These are phyloP conservation scores for Carallia brachiata DNA, from an alignment of 345 rosid genomes.

Conservation along the genomic window DNA sequence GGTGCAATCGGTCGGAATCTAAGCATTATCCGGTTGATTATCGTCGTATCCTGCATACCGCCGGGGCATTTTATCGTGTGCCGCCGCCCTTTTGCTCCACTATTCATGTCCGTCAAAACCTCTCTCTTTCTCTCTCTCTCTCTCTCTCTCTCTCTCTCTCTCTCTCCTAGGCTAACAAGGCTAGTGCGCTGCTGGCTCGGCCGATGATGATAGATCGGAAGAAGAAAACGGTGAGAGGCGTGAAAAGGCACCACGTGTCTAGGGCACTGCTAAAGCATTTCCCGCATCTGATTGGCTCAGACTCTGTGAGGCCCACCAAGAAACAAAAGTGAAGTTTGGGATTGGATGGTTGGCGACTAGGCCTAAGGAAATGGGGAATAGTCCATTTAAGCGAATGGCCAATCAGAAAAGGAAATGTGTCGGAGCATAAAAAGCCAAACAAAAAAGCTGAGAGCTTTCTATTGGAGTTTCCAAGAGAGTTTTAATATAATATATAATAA, in stretches of 20 bases:
- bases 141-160: neutral
- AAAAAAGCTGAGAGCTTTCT: too few relatives aligned
- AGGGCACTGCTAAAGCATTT: slow-evolving; percentile 8
- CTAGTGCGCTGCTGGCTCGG: neutral
- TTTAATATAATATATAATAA: too few relatives aligned
- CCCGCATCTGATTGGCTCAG: slow-evolving; percentile 17
- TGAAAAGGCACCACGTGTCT: slow-evolving; percentile 19
- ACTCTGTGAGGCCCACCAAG: slow-evolving; percentile 12
- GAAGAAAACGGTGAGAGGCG: neutral
- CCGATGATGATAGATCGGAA: neutral
- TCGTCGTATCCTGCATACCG: slow-evolving; percentile 37
- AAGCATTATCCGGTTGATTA: slow-evolving; percentile 59
- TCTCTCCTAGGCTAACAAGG: neutral
- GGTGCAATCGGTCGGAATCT: slow-evolving; percentile 92
- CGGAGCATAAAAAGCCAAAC: too few relatives aligned
- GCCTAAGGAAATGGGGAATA: neutral
- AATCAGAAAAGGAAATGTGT: slow-evolving; percentile 18
- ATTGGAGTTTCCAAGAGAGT: too few relatives aligned
- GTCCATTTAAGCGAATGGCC: slow-evolving; percentile 5
- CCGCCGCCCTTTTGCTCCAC: slow-evolving; percentile 18
- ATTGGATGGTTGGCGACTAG: neutral
- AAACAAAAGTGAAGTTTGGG: neutral
- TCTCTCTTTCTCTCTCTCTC: neutral
- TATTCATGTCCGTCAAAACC: neutral
- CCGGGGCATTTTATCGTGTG: slow-evolving; percentile 23